A percentile compares a stretch with the other conserved stretches of the same genome.
Evolutionary conservation across 139 green algal genomes (phyloP).

Genomic region (Closterium sp.): DNA sequence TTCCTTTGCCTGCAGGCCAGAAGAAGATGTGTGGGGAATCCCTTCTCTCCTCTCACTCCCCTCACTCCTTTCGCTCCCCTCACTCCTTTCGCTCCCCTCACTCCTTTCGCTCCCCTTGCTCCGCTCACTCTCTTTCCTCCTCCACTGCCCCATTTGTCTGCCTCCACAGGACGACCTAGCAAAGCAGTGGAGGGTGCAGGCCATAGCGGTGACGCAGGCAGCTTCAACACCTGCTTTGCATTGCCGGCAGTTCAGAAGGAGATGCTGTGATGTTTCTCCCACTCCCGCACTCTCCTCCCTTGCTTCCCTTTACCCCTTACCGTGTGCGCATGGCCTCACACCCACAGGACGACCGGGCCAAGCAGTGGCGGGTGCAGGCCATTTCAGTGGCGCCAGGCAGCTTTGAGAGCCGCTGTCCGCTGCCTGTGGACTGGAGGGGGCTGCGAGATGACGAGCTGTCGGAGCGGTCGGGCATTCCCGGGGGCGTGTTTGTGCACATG

Average conservation of each 20-base stretch:
- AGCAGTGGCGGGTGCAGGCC: slow-evolving; percentile 64
- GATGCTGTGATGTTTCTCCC: slow-evolving; percentile 19
- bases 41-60: too few relatives aligned
- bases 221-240: slow-evolving; percentile 82
- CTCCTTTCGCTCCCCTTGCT: neutral
- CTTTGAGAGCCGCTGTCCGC: slow-evolving; percentile 80
- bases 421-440: slow-evolving; percentile 83
- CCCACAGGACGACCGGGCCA: slow-evolving; percentile 48
- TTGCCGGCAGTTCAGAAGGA: slow-evolving; percentile 81
- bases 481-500: slow-evolving; percentile 88
- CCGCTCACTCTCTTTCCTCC: neutral
- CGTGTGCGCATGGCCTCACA: neutral
- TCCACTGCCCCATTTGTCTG: too few relatives aligned
- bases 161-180: too few relatives aligned
- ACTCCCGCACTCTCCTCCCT: too few relatives aligned
- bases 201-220: slow-evolving; percentile 70
- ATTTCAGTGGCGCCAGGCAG: slow-evolving; percentile 70
- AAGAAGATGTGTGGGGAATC: too few relatives aligned
- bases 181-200: too few relatives aligned
- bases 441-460: slow-evolving; percentile 82
- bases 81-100: too few relatives aligned
- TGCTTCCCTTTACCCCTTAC: too few relatives aligned
- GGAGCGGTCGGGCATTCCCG: slow-evolving; percentile 69
- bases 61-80: too few relatives aligned
- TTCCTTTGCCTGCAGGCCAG: too few relatives aligned